phyloP scores from a whole-genome alignment of 2,329 filamentous ascomycete genomes.

The Fusarium torreyae region DNA sequence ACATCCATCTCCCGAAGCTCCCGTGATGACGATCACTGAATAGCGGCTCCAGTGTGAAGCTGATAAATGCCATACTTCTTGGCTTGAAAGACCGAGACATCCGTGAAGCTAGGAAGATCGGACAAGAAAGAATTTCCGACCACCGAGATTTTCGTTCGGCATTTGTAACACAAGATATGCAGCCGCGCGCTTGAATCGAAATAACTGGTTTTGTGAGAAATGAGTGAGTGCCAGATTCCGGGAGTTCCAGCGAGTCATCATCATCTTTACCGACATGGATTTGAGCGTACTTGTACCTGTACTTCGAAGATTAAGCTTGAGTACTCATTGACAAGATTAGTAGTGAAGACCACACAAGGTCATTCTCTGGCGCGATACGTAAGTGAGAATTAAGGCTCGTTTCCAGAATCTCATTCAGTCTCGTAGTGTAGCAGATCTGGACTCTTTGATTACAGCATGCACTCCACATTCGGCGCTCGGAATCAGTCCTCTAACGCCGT shows the following conservation, averaged over 20 bases:
- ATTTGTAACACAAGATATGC: slow-evolving; percentile 29
- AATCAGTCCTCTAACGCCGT: background rate
- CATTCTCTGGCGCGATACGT: background rate
- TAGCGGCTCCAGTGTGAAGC: slow-evolving; percentile 1
- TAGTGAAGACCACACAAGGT: background rate
- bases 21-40: slow-evolving; percentile 11
- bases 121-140: slow-evolving; percentile 25
- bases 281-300: background rate
- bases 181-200: slow-evolving; percentile 35
- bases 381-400: too few species aligned
- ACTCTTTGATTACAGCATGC: background rate
- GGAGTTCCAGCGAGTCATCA: slow-evolving; percentile 5
- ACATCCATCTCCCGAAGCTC: slow-evolving; percentile 11
- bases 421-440: background rate
- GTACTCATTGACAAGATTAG: background rate
- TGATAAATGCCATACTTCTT: background rate
- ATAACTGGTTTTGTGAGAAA: slow-evolving; percentile 5
- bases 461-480: background rate
- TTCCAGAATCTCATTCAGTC: too few species aligned
- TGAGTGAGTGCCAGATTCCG: slow-evolving; percentile 2
- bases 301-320: background rate
- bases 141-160: slow-evolving; percentile 20
- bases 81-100: slow-evolving; percentile 16
- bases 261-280: background rate
- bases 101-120: slow-evolving; percentile 14